Conservation (phyloP, 805 yeast genomes). For the Myxozyma geophila region DNA sequence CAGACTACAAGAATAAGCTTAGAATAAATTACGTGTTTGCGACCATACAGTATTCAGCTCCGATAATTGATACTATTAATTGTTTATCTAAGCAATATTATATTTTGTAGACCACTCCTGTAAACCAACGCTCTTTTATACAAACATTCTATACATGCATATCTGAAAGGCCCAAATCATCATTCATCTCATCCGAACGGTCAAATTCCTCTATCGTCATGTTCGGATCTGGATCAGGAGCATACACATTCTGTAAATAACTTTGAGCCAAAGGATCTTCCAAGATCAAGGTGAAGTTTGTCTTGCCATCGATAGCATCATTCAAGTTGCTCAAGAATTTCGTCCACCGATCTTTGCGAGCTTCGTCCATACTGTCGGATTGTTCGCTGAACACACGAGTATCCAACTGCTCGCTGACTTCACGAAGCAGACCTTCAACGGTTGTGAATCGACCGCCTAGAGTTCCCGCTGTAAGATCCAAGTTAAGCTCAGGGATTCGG, state of each 20-base stretch:
- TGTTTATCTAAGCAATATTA: not conserved
- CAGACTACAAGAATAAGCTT: conserved; percentile 58
- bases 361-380: conserved; percentile 87
- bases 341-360: conserved; percentile 80
- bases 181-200: conserved; percentile 87
- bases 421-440: conserved; percentile 86
- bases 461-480: conserved; percentile 94
- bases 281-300: conserved; percentile 82
- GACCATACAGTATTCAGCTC: too few species aligned
- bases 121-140: not conserved
- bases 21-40: not conserved
- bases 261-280: conserved; percentile 95
- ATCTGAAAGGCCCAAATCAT: conserved; percentile 76
- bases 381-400: conserved; percentile 81
- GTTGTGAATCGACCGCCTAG: conserved; percentile 98
- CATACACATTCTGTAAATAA: conserved; percentile 96
- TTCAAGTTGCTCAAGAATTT: conserved; percentile 73
- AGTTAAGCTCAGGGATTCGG: conserved; percentile 80
- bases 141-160: conserved; percentile 43
- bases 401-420: conserved; percentile 88
- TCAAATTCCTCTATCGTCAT: conserved; percentile 90
- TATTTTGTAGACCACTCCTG: not conserved
- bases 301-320: conserved; percentile 79
- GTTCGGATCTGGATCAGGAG: conserved; percentile 97
- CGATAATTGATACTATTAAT: too few species aligned